phyloP scores from a whole-genome alignment of 148 eudicot species.

The Cornus suecica region DNA sequence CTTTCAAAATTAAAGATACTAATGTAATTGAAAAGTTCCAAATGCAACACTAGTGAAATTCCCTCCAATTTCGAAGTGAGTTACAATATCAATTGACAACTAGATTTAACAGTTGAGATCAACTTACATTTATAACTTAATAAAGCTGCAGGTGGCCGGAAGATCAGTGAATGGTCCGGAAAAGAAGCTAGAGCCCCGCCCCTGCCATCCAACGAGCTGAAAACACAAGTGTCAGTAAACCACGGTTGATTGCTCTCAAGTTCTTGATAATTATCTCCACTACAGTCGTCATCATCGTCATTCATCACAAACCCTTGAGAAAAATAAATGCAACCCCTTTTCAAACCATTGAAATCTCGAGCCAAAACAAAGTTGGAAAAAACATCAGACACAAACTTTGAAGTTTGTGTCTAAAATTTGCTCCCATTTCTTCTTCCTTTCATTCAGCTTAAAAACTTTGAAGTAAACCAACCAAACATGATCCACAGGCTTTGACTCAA shows the following conservation, averaged over 20 bases:
- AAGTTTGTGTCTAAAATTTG: not conserved
- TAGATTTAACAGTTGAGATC: not conserved
- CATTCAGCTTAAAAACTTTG: not conserved
- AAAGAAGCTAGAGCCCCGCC: not conserved
- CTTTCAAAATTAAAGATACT: too few species aligned
- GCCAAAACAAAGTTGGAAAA: not conserved
- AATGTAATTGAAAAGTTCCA: too few species aligned
- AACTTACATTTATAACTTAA: not conserved
- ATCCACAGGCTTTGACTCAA: too few species aligned
- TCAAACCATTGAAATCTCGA: not conserved
- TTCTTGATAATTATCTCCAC: too few species aligned
- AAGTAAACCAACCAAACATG: not conserved
- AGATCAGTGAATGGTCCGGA: not conserved
- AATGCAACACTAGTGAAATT: too few species aligned
- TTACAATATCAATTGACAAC: too few species aligned
- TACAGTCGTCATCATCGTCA: too few species aligned
- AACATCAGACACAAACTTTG: not conserved
- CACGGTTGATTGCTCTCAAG: too few species aligned
- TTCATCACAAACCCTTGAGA: not conserved
- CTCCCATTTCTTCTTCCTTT: not conserved
- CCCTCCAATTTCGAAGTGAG: too few species aligned
- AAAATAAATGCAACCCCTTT: not conserved
- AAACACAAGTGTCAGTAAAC: not conserved
- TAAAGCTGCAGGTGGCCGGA: not conserved
- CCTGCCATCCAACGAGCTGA: not conserved